Base-by-base conservation (phyloP, 345 rosid species). In the Eucalyptus cloeziana region DNA sequence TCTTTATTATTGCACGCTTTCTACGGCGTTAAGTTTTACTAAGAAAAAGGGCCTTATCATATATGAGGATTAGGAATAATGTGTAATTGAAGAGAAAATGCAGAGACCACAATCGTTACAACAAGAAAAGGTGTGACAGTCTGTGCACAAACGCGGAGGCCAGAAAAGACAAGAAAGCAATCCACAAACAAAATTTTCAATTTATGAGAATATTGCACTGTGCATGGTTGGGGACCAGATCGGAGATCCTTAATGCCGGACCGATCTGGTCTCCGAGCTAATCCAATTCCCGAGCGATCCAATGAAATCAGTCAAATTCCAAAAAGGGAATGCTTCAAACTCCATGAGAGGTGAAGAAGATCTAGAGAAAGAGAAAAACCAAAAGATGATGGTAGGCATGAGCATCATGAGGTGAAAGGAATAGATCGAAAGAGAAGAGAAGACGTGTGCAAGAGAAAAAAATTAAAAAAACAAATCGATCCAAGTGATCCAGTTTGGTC, bases 211-310 rank as follows among this genome's bases (percentile, higher is more conserved):
- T 64, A 64, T n/a, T 64, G 37, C 76, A 64, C 19, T n/a, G 76
- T n/a, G 76, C 76, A 30, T 64, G 37, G 76, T 17, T 14, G 76
- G 0, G 30, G 62, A 56, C 62, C 0, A 56, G 12, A 56, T 24
- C 1, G 1, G 6, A 56, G 13, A 24, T 56, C 30, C 13, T 56
- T 4, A 24, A 12, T 2, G 27, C 3, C 3, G 1, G 12, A 56
- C 62, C 5, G 1, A 52, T 52, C 1, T 52, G 24, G 24, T 52
- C 10, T 52, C 0, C 10, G 2, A 10, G 19, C 56, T 52, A 52
- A 0, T 19, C 56, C 56, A 56, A 0, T 22, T 22, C 62, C 27
- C 12, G 0, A 56, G 62, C 3, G 2, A 24, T 56, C 62, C 9
- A 9, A 6, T 10, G 62, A 24, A 56, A 24, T 24, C 30, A 56